Evolutionary conservation across 2,329 filamentous ascomycete species (phyloP).

Genomic region (Fusarium armeniacum): DNA sequence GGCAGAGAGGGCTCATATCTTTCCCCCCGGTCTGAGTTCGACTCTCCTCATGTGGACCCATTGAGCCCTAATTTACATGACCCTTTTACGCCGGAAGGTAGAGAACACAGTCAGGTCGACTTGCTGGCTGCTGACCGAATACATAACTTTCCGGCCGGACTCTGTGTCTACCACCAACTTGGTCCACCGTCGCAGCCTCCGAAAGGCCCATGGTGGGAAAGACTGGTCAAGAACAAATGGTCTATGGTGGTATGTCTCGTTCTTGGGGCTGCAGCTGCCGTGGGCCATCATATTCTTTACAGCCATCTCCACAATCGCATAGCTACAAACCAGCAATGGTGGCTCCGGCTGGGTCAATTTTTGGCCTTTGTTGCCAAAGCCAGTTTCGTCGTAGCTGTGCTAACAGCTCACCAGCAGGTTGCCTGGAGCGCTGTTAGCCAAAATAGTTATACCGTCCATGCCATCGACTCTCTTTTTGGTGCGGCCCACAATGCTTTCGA

Average conservation of each 20-base stretch:
- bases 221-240: constrained; percentile 20
- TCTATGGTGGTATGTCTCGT: constrained; percentile 24
- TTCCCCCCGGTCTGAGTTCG: constrained; percentile 10
- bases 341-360: constrained; percentile 28
- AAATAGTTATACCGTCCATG: constrained; percentile 23
- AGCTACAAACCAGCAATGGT: constrained; percentile 32
- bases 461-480: constrained; percentile 41
- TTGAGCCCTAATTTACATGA: not conserved
- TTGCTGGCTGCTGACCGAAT: not conserved
- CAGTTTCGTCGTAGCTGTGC: constrained; percentile 16
- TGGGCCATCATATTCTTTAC: constrained; percentile 29
- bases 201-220: constrained; percentile 4
- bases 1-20: constrained; percentile 7
- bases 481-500: constrained; percentile 30
- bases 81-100: not conserved
- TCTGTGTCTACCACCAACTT: constrained; percentile 7
- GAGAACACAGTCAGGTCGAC: constrained; percentile 10
- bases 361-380: constrained; percentile 31
- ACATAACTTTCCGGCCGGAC: not conserved
- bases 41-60: not conserved
- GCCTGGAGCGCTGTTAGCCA: constrained; percentile 28
- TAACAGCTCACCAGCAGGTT: constrained; percentile 23
- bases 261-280: constrained; percentile 13
- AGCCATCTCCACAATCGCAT: constrained; percentile 15
- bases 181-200: not conserved